A percentile compares a stretch with the other conserved stretches of the same genome.
Evolutionary conservation across 2,329 filamentous ascomycete species (phyloP).

Genomic region (Phialemoniopsis sp.): DNA sequence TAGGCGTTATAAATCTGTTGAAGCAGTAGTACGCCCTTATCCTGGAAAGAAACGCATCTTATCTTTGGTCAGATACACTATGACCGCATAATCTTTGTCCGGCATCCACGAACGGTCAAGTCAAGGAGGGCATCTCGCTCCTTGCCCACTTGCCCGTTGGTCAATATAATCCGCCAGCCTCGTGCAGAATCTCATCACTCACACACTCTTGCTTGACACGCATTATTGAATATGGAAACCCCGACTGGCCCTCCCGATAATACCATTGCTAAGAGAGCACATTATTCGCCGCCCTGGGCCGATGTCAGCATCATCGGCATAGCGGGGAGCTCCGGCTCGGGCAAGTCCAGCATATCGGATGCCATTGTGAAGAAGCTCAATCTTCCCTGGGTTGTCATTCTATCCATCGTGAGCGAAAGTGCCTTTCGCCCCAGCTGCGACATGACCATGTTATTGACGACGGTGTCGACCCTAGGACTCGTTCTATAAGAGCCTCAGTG

Average conservation of each 20-base stretch:
- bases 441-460: constrained; percentile 1
- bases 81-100: too few relatives aligned
- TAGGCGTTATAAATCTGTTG: too few relatives aligned
- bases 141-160: too few relatives aligned
- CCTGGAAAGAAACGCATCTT: too few relatives aligned
- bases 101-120: too few relatives aligned
- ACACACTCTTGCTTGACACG: not conserved
- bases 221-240: too few relatives aligned
- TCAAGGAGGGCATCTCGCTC: too few relatives aligned
- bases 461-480: constrained; percentile 64
- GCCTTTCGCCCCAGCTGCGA: constrained; percentile 8
- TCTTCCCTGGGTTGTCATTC: constrained; percentile 94
- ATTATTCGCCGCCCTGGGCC: constrained; percentile 93
- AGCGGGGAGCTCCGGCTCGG: constrained; percentile 88
- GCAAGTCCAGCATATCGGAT: constrained; percentile 90
- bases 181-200: too few relatives aligned
- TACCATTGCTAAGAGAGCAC: constrained; percentile 55
- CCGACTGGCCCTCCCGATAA: constrained; percentile 17
- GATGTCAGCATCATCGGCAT: constrained; percentile 96
- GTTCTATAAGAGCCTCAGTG: constrained; percentile 87
- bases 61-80: too few relatives aligned
- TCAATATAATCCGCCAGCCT: too few relatives aligned
- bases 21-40: too few relatives aligned
- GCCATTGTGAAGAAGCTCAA: constrained; percentile 88
- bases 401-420: constrained; percentile 73